phyloP scores from a whole-genome alignment of 768 basidiomycete species.

The Boletus eberwhitei region DNA sequence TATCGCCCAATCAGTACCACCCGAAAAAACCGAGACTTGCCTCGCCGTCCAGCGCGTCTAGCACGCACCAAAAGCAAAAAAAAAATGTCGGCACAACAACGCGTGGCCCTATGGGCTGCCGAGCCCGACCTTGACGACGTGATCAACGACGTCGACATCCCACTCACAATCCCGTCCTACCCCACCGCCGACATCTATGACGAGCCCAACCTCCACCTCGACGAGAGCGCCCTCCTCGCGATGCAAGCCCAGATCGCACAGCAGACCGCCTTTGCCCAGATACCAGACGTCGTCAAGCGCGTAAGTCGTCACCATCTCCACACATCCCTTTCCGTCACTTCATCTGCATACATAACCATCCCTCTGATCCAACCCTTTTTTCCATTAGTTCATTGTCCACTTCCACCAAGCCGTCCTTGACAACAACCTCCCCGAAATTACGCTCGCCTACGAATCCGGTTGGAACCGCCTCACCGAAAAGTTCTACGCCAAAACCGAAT shows the following conservation, averaged over 20 bases:
- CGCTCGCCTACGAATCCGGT: constrained; percentile 90
- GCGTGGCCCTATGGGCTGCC: constrained; percentile 69
- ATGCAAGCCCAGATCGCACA: constrained; percentile 85
- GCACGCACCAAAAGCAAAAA: not conserved
- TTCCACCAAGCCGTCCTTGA: constrained; percentile 92
- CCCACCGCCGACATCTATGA: constrained; percentile 29
- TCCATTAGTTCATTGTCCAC: constrained; percentile 80
- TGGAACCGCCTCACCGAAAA: constrained; percentile 98
- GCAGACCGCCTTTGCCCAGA: constrained; percentile 75
- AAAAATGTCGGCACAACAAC: constrained; percentile 55
- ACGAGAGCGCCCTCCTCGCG: constrained; percentile 64
- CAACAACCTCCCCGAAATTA: constrained; percentile 89
- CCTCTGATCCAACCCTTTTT: not conserved
- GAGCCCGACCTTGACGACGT: constrained; percentile 81
- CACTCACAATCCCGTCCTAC: constrained; percentile 29
- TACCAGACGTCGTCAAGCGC: constrained; percentile 87
- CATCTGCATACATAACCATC: not conserved
- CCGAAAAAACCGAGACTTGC: not conserved
- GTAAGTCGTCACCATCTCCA: constrained; percentile 40
- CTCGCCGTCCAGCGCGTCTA: not conserved
- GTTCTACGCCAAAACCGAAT: constrained; percentile 90
- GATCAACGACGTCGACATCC: constrained; percentile 63
- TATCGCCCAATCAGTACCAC: not conserved
- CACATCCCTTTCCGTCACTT: not conserved
- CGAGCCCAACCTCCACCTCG: constrained; percentile 54